Percentiles rank a stretch among this genome's conserved stretches.
These are phyloP conservation scores for Backusella circina DNA, from an alignment of 192 early-diverging fungal species.

Conservation along the genomic window DNA sequence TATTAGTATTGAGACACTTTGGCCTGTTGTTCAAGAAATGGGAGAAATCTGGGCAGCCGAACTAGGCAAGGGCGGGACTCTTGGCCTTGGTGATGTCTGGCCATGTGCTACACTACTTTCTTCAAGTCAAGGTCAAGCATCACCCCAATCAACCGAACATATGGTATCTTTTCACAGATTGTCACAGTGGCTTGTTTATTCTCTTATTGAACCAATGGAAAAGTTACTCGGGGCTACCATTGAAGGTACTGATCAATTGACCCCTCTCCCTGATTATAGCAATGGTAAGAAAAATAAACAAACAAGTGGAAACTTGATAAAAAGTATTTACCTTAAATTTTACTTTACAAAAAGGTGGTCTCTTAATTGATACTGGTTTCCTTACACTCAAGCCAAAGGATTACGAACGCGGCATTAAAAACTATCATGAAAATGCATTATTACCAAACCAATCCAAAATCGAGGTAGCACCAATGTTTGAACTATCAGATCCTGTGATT, in stretches of 20 bases:
- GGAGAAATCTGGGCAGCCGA: conserved; percentile 78
- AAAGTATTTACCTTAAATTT: not conserved
- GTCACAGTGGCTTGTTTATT: conserved; percentile 94
- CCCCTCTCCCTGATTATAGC: conserved; percentile 83
- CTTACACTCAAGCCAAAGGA: conserved; percentile 55
- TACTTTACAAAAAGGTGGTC: conserved; percentile 52
- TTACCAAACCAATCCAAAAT: conserved; percentile 33
- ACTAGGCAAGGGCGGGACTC: conserved; percentile 74
- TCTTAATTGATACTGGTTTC: conserved; percentile 85
- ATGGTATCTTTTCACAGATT: conserved; percentile 87
- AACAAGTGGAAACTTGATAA: not conserved
- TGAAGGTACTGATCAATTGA: conserved; percentile 66
- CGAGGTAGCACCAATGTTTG: conserved; percentile 65
- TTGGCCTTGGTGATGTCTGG: conserved; percentile 38
- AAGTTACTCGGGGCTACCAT: conserved; percentile 45
- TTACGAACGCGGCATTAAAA: conserved; percentile 53
- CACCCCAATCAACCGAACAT: conserved; percentile 25
- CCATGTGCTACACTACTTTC: conserved; percentile 27
- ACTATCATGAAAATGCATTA: conserved; percentile 43
- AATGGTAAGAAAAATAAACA: conserved; percentile 50
- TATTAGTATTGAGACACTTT: conserved; percentile 68
- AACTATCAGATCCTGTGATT: conserved; percentile 76
- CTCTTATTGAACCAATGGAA: conserved; percentile 79
- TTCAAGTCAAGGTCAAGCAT: not conserved
- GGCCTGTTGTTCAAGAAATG: conserved; percentile 79